Conservation (phyloP, 495 filamentous ascomycete genomes). For the Pseudotulostoma volvatum region DNA sequence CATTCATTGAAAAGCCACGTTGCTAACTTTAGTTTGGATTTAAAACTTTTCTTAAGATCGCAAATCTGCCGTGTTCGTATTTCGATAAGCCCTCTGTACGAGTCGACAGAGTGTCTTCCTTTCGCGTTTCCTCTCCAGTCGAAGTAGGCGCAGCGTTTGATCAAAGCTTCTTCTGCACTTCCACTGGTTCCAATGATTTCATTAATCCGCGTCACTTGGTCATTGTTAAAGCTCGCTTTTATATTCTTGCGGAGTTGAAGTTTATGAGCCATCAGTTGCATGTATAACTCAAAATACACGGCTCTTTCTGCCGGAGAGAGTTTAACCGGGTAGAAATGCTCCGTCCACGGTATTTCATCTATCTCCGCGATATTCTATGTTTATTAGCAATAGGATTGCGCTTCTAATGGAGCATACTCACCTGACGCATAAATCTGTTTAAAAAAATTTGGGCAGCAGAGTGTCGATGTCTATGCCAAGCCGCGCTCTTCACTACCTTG, state of each 20-base stretch:
- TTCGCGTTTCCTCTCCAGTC: conserved; percentile 7
- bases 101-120: background rate
- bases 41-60: conserved; percentile 16
- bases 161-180: conserved; percentile 27
- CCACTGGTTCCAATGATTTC: conserved; percentile 26
- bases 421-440: conserved; percentile 33
- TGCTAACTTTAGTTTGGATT: conserved; percentile 12
- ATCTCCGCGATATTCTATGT: conserved; percentile 30
- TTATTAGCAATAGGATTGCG: background rate
- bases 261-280: conserved; percentile 26
- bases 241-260: conserved; percentile 20
- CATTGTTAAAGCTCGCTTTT: conserved; percentile 19
- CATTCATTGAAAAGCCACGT: conserved; percentile 18
- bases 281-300: conserved; percentile 32
- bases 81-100: conserved; percentile 5
- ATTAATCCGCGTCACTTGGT: conserved; percentile 24
- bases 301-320: conserved; percentile 25
- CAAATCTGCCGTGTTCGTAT: conserved; percentile 16
- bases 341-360: conserved; percentile 22
- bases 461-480: conserved; percentile 36
- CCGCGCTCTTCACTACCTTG: conserved; percentile 23
- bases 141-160: conserved; percentile 31
- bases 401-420: conserved; percentile 1
- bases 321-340: conserved; percentile 21
- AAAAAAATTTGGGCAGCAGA: conserved; percentile 36